A percentile compares a stretch with the other conserved stretches of the same genome.
Conservation (phyloP, 495 filamentous ascomycete genomes). For the Neurospora terricola region DNA sequence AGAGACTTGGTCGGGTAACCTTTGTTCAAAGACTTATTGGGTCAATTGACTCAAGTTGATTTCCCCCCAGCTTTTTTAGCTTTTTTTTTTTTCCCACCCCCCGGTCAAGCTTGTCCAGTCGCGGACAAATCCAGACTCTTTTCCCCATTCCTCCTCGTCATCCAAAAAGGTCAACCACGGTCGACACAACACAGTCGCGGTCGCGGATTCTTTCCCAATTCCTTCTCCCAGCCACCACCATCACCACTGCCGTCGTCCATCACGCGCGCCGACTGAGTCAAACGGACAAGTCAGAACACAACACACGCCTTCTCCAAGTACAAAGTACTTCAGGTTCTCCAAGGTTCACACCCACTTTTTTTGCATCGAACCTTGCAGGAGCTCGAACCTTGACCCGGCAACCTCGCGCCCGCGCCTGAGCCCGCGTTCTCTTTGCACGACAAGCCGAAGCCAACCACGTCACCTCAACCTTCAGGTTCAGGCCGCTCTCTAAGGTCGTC, state of each 20-base stretch:
- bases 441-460: background rate
- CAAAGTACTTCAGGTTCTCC: background rate
- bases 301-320: background rate
- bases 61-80: background rate
- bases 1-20: background rate
- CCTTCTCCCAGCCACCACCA: background rate
- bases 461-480: background rate
- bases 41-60: background rate
- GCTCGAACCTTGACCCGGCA: background rate
- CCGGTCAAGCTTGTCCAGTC: background rate
- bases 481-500: background rate
- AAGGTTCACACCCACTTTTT: background rate
- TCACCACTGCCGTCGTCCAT: background rate
- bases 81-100: background rate
- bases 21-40: background rate
- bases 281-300: background rate
- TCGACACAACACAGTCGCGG: background rate
- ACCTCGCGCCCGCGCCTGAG: background rate
- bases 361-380: background rate
- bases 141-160: background rate
- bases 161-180: background rate
- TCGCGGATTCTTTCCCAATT: background rate
- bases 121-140: background rate
- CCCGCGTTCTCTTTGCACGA: background rate
- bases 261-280: background rate